phyloP scores from a whole-genome alignment of 73 alveolate genomes.

The Tetrahymena borealis region DNA sequence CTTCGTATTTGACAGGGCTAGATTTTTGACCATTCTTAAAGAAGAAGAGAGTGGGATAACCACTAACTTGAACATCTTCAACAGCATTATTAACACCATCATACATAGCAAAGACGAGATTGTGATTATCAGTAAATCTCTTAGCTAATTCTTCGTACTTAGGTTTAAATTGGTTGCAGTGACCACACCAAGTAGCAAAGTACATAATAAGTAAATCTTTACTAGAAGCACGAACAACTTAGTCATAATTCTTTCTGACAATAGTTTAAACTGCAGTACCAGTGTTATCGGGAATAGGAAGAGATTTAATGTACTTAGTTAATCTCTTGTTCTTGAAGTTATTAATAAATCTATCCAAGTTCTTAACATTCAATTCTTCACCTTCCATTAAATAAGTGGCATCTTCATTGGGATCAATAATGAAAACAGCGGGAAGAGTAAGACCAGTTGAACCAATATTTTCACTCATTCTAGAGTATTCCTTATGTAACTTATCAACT shows the following conservation, averaged over 20 bases:
- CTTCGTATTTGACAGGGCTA: background rate
- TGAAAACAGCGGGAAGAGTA: background rate
- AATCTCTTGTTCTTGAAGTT: background rate
- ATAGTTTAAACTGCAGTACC: background rate
- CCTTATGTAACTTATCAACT: background rate
- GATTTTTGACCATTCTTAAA: conserved; percentile 17
- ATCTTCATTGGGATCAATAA: background rate
- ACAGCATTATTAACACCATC: conserved; percentile 47
- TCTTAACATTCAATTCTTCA: background rate
- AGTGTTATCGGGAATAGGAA: background rate
- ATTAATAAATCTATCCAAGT: background rate
- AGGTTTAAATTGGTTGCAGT: conserved; percentile 87
- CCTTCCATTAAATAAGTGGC: background rate
- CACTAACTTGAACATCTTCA: conserved; percentile 25
- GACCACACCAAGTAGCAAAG: conserved; percentile 95
- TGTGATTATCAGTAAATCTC: conserved; percentile 77
- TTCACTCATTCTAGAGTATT: background rate
- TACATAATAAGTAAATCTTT: conserved; percentile 40
- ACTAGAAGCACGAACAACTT: conserved; percentile 5
- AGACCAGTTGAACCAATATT: background rate
- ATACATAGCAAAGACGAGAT: conserved; percentile 64
- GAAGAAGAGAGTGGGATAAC: conserved; percentile 53
- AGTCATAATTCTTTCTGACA: background rate
- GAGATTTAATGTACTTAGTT: background rate
- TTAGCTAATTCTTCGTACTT: conserved; percentile 90